A percentile compares a stretch with the other conserved stretches of the same genome.
These are phyloP conservation scores for Blastobotrys persicus DNA, from an alignment of 1,139 yeast species.

Conservation along the genomic window DNA sequence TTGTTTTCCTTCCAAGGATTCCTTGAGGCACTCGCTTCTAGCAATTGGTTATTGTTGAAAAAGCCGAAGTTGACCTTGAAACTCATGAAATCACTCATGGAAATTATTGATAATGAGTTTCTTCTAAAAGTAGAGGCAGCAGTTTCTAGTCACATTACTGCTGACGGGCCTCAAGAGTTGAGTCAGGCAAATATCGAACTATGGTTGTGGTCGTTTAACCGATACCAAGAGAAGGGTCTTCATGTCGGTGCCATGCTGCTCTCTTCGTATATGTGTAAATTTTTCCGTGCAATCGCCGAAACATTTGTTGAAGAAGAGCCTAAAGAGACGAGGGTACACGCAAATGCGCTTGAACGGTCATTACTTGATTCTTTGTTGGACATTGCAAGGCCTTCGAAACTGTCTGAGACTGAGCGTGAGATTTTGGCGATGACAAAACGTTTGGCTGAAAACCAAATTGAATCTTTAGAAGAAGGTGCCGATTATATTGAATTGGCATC, in stretches of 20 bases:
- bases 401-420: conserved; percentile 14
- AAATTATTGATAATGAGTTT: conserved; percentile 31
- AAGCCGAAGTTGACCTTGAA: conserved; percentile 11
- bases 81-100: conserved; percentile 20
- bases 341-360: not conserved
- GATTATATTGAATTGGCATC: conserved; percentile 44
- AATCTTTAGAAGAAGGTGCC: conserved; percentile 45
- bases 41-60: conserved; percentile 1
- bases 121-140: conserved; percentile 36
- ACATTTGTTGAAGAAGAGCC: conserved; percentile 21
- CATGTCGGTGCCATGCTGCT: conserved; percentile 35
- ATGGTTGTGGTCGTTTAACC: conserved; percentile 27
- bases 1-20: conserved; percentile 42
- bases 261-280: conserved; percentile 27
- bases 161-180: not conserved
- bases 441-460: conserved; percentile 35
- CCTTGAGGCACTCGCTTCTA: conserved; percentile 33
- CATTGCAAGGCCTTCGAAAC: conserved; percentile 13
- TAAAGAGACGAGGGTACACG: conserved; percentile 6
- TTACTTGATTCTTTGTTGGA: conserved; percentile 20
- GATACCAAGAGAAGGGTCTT: conserved; percentile 20
- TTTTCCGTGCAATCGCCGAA: conserved; percentile 27
- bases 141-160: conserved; percentile 30
- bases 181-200: conserved; percentile 7
- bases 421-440: conserved; percentile 34